A percentile compares a stretch with the other conserved stretches of the same genome.
These are phyloP conservation scores for Leptographium lundbergii DNA, from an alignment of 2,329 filamentous ascomycete genomes.

Conservation along the genomic window DNA sequence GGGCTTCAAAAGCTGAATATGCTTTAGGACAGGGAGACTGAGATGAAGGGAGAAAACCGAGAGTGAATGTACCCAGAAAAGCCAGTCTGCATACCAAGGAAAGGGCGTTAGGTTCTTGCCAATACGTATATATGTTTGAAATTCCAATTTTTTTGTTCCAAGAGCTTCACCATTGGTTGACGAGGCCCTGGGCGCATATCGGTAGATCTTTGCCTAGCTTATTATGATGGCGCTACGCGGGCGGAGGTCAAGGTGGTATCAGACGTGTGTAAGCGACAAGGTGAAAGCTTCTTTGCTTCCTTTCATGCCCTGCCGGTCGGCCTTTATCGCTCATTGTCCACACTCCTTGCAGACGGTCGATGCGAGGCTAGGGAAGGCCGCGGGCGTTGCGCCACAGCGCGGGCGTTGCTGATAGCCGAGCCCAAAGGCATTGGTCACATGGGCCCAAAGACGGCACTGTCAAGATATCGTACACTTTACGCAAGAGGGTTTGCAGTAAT, in stretches of 20 bases:
- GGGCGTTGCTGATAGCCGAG: background rate
- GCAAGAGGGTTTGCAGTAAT: background rate
- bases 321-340: background rate
- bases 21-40: background rate
- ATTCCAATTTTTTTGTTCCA: background rate
- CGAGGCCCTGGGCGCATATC: too few species aligned
- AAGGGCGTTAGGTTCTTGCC: conserved; percentile 2
- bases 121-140: background rate
- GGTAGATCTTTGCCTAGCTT: background rate
- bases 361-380: background rate
- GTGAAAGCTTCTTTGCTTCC: background rate
- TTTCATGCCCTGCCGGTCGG: background rate
- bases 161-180: too few species aligned
- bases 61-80: background rate
- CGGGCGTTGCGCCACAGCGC: background rate
- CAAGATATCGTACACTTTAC: too few species aligned
- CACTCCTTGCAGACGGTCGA: too few species aligned
- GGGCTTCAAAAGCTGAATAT: background rate
- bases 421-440: background rate
- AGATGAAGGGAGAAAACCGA: background rate
- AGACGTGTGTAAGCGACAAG: background rate
- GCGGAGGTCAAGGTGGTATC: background rate
- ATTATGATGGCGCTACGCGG: background rate
- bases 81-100: background rate
- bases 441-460: background rate